Evolutionary conservation across 2,329 filamentous ascomycete genomes (phyloP), one percentile per base, ranked within the genome.

Genomic region (Dactylellina cionopaga): DNA sequence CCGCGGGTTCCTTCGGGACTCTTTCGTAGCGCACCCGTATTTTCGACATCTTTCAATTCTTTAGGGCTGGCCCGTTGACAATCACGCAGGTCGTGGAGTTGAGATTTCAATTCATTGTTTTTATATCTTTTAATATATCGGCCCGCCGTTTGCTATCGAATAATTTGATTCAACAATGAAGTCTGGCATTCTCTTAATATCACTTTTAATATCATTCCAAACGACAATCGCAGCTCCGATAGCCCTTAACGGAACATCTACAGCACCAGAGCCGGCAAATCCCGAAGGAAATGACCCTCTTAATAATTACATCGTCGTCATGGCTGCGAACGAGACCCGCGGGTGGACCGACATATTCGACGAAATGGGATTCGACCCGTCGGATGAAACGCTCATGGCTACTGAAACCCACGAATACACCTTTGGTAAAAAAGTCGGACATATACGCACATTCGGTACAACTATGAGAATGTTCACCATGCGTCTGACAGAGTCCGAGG

Each of bases 271-370:
- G n/a, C 19, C 19, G 22, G 17, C 2, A 2, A 19, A 9, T 10
- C 11, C 2, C 17, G n/a, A n/a, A n/a, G n/a, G n/a, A n/a, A n/a
- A n/a, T n/a, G 55, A 59, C 27, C 55, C 55, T 5, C 31, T 46
- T n/a, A 35, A 47, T 25, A 47, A 22, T 13, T 59, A 59, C 41
- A 41, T 59, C n/a, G 24, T 59, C 41, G 35, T 44, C 7, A 59
- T 59, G 55, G 31, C 41, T 7, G 6, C 15, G 7, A 47, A 47
- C 10, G 55, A 59, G 17, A 37, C 17, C 25, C 44, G 44, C 19
- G 22, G 22, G 10, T 49, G 44, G 44, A 22, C 44, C 10, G 44
- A 49, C 4, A 49, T 49, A 22, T 49, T 49, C 17, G 44, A 49
- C 17, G 44, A 49, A 15, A 49, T 49, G 44, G 44, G 44, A 9